A percentile compares a stretch with the other conserved stretches of the same genome.
These are phyloP conservation scores for Silene conica DNA, from an alignment of 148 eudicot genomes.

Conservation along the genomic window DNA sequence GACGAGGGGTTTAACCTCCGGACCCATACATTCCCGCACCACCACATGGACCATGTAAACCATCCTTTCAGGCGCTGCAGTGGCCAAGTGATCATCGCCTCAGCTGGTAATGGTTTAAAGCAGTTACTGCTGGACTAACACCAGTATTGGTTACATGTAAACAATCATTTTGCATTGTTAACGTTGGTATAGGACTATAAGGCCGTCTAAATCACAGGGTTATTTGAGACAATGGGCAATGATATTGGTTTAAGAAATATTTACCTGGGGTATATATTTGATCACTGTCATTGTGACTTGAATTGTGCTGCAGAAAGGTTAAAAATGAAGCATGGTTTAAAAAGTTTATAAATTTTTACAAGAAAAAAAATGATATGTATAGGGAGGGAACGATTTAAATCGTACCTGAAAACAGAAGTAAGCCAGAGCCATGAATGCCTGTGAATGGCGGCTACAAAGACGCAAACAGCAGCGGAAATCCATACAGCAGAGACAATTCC, in stretches of 20 bases:
- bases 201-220: too few relatives aligned
- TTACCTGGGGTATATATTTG: conserved; percentile 95
- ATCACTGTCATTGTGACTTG: conserved; percentile 83
- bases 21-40: too few relatives aligned
- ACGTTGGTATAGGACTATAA: too few relatives aligned
- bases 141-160: neutral
- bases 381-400: neutral
- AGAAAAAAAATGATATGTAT: neutral
- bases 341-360: neutral
- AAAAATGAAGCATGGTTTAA: neutral
- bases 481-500: conserved; percentile 54
- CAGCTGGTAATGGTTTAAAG: too few relatives aligned
- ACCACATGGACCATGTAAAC: too few relatives aligned
- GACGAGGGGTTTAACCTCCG: too few relatives aligned
- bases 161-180: neutral
- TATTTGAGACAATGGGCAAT: too few relatives aligned
- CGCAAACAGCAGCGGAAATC: conserved; percentile 59
- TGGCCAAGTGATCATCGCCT: too few relatives aligned
- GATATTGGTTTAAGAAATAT: too few relatives aligned
- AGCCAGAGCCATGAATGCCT: conserved; percentile 82
- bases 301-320: conserved; percentile 52
- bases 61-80: too few relatives aligned
- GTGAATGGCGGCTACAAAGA: conserved; percentile 53
- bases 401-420: conserved; percentile 69
- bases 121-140: too few relatives aligned